Percentiles rank a stretch among this genome's conserved stretches.
phyloP scores from a whole-genome alignment of 331 rosid species.

The Prunus yedoensis region DNA sequence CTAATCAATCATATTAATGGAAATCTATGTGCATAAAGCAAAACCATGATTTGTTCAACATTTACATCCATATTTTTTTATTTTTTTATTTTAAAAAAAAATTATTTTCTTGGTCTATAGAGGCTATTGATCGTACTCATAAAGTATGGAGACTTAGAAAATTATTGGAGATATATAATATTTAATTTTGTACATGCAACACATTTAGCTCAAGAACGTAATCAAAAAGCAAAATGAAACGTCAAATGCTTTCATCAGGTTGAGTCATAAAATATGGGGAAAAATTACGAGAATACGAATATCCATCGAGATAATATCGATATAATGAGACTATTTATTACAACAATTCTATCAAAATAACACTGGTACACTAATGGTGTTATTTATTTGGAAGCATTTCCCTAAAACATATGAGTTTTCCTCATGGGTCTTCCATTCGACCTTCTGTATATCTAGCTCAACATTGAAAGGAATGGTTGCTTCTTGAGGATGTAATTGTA shows the following conservation, averaged over 20 bases:
- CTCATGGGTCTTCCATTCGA: no score
- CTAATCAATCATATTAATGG: not conserved
- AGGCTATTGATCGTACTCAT: no score
- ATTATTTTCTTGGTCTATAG: no score
- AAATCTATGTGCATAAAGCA: not conserved
- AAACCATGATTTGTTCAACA: not conserved
- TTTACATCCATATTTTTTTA: no score
- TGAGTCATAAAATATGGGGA: not conserved
- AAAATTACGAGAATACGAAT: no score
- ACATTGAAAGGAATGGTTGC: not conserved
- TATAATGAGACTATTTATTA: no score
- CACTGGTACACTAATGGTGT: no score
- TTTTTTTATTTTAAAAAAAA: no score
- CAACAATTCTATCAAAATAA: no score
- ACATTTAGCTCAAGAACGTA: not conserved
- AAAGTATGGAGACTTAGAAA: not conserved
- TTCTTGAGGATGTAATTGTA: not conserved
- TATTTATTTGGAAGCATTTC: no score
- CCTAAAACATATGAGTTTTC: no score
- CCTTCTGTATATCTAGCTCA: not conserved
- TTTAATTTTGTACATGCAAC: not conserved
- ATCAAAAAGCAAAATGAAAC: not conserved
- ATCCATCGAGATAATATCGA: no score
- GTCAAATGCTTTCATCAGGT: not conserved
- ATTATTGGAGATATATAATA: not conserved